Evolutionary conservation across 2,329 filamentous ascomycete genomes (phyloP).

Genomic region (Knoxdaviesia proteae): DNA sequence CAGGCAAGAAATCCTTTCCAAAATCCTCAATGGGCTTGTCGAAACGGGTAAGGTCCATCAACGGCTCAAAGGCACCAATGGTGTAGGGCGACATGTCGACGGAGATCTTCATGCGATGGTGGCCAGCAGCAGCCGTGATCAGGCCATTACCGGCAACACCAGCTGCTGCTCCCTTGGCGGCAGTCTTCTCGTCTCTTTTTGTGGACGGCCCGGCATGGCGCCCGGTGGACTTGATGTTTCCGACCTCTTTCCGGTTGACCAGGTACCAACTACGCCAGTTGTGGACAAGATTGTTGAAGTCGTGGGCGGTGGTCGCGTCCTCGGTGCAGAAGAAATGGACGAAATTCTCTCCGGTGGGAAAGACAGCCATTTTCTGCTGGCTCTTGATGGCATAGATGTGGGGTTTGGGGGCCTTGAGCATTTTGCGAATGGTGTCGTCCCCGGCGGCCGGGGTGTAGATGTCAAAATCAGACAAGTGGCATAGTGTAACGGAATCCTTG

Average conservation of each 20-base stretch:
- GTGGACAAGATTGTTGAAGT: constrained; percentile 53
- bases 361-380: constrained; percentile 72
- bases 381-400: constrained; percentile 79
- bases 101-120: constrained; percentile 18
- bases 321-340: constrained; percentile 83
- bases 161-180: background rate
- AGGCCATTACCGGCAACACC: background rate
- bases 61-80: constrained; percentile 46
- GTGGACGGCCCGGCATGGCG: constrained; percentile 4
- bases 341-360: constrained; percentile 64
- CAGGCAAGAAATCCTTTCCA: constrained; percentile 20
- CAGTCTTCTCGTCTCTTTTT: constrained; percentile 1
- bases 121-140: constrained; percentile 6
- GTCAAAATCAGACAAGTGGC: constrained; percentile 81
- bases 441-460: constrained; percentile 45
- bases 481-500: constrained; percentile 51
- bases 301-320: constrained; percentile 42
- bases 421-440: constrained; percentile 42
- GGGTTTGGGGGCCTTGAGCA: constrained; percentile 66
- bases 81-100: constrained; percentile 33
- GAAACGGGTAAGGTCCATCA: constrained; percentile 42
- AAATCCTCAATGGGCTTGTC: constrained; percentile 29
- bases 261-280: constrained; percentile 85
- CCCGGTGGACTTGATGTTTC: constrained; percentile 20
- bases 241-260: constrained; percentile 39